phyloP scores from a whole-genome alignment of 1,284 basidiomycete species.

The Porogramme epimiltina region DNA sequence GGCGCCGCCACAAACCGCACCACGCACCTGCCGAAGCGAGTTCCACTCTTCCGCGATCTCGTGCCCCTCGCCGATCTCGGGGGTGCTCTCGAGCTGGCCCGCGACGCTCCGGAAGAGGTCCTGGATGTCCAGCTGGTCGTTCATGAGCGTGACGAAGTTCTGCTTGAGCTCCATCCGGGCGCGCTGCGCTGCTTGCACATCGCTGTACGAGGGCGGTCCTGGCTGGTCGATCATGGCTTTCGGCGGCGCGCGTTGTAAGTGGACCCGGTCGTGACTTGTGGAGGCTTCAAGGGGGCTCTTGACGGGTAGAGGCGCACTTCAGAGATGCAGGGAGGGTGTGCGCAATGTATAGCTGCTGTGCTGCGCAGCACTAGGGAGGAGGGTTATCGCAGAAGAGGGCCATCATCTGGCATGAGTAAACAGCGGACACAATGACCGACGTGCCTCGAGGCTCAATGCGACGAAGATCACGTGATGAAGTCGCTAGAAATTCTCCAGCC shows the following conservation, averaged over 20 bases:
- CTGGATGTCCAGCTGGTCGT: constrained; percentile 31
- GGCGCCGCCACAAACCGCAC: not conserved
- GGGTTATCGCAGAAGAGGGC: too few relatives aligned
- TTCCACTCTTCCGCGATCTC: constrained; percentile 27
- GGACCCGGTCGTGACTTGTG: not conserved
- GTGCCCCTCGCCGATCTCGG: constrained; percentile 29
- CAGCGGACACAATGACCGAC: too few relatives aligned
- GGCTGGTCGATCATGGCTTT: constrained; percentile 6
- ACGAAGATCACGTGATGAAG: too few relatives aligned
- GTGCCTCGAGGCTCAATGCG: too few relatives aligned
- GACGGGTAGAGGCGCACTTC: too few relatives aligned
- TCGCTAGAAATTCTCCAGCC: too few relatives aligned
- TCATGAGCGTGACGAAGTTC: constrained; percentile 26
- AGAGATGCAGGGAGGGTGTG: too few relatives aligned
- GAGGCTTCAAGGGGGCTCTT: too few relatives aligned
- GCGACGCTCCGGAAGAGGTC: constrained; percentile 29
- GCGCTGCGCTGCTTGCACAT: constrained; percentile 18
- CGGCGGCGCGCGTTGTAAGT: too few relatives aligned
- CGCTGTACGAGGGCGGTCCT: constrained; percentile 16
- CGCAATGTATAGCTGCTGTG: too few relatives aligned
- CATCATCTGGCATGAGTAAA: too few relatives aligned
- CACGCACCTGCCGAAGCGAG: constrained; percentile 24
- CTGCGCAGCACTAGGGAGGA: too few relatives aligned
- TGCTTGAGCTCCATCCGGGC: constrained; percentile 20
- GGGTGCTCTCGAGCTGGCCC: constrained; percentile 27